These are phyloP conservation scores for Ascochyta fabae DNA, from an alignment of 2,329 filamentous ascomycete species.

Conservation along the genomic window DNA sequence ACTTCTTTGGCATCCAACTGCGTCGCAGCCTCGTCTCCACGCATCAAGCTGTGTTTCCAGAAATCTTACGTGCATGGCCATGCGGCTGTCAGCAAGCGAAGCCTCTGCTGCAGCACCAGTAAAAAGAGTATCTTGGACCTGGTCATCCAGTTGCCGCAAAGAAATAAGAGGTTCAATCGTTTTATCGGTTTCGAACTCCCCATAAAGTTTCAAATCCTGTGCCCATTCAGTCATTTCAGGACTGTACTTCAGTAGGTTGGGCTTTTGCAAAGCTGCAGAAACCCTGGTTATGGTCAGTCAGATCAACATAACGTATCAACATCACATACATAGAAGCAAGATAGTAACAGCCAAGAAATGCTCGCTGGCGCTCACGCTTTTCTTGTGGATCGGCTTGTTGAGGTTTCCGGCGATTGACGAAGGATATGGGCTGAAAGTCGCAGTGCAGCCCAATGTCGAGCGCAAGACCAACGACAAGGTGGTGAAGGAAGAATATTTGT, in stretches of 20 bases:
- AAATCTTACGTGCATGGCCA: conserved; percentile 38
- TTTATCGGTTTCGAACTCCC: conserved; percentile 37
- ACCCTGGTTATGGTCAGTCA: conserved; percentile 27
- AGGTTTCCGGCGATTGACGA: conserved; percentile 5
- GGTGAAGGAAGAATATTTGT: conserved; percentile 39
- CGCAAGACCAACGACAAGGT: conserved; percentile 40
- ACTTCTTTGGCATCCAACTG: conserved; percentile 29
- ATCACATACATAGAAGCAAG: conserved; percentile 38
- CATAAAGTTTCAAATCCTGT: conserved; percentile 21
- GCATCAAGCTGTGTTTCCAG: conserved; percentile 36
- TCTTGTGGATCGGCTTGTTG: conserved; percentile 21
- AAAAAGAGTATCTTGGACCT: conserved; percentile 41
- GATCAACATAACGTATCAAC: no score
- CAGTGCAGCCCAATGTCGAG: conserved; percentile 42
- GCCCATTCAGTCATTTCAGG: conserved; percentile 40
- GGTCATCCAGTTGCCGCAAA: conserved; percentile 42
- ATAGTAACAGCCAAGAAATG: conserved; percentile 45
- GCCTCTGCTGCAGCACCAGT: conserved; percentile 26
- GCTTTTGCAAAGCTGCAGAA: conserved; percentile 38
- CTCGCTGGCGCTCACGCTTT: conserved; percentile 36
- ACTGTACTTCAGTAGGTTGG: conserved; percentile 40
- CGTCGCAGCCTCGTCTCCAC: conserved; percentile 27
- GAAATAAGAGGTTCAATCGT: conserved; percentile 32
- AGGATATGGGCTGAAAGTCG: conserved; percentile 24
- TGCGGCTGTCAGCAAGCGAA: conserved; percentile 36